These are phyloP conservation scores for Dioszegia hungarica DNA, from an alignment of 768 basidiomycete species.

Conservation along the genomic window DNA sequence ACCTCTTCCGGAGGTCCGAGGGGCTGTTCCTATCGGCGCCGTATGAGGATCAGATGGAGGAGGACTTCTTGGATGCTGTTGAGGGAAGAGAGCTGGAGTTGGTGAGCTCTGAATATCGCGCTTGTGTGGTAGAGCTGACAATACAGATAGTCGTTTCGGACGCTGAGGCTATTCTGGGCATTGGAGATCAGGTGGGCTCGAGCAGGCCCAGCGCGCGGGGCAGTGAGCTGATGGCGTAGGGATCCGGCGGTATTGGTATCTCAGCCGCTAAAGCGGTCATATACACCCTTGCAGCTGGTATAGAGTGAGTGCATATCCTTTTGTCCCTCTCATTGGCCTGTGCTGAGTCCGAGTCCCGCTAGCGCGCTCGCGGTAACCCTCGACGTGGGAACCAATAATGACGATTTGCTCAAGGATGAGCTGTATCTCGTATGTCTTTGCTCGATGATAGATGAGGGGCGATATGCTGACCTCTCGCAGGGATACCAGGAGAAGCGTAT, in stretches of 20 bases:
- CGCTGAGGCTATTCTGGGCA: conserved; percentile 44
- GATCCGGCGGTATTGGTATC: conserved; percentile 48
- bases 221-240: conserved; percentile 10
- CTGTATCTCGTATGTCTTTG: conserved; percentile 27
- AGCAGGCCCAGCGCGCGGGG: not conserved
- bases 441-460: not conserved
- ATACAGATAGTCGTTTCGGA: conserved; percentile 46
- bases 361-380: conserved; percentile 48
- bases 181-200: conserved; percentile 39
- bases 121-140: conserved; percentile 1
- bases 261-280: conserved; percentile 67
- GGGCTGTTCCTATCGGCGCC: conserved; percentile 67
- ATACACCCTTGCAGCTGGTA: conserved; percentile 51
- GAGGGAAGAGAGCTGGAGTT: conserved; percentile 40
- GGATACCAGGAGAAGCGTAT: conserved; percentile 70
- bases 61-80: conserved; percentile 62
- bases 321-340: not conserved
- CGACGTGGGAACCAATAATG: conserved; percentile 50
- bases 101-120: conserved; percentile 11
- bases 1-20: conserved; percentile 70
- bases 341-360: conserved; percentile 25
- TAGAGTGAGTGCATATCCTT: conserved; percentile 32
- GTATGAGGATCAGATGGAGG: conserved; percentile 65
- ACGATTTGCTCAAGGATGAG: conserved; percentile 33
- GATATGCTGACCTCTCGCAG: conserved; percentile 31